These are phyloP conservation scores for Trichosporon inkin DNA, from an alignment of 1,284 basidiomycete species.

Conservation along the genomic window DNA sequence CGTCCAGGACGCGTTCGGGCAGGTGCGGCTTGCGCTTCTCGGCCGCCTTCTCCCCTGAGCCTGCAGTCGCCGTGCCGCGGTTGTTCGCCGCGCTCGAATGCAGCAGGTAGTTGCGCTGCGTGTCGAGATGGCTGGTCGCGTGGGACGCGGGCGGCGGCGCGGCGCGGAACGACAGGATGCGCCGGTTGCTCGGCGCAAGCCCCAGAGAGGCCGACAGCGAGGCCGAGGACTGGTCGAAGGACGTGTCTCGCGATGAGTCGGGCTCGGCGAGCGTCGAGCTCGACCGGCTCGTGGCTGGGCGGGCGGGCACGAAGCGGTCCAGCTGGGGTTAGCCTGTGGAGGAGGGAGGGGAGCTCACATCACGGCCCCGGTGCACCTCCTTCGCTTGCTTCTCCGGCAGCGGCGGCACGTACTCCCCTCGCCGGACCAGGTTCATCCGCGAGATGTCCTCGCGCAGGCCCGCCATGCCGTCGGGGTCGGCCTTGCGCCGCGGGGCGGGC, in stretches of 20 bases:
- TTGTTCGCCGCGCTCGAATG: constrained; percentile 33
- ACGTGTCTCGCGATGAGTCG: constrained; percentile 32
- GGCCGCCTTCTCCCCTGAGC: constrained; percentile 16
- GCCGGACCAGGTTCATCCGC: constrained; percentile 40
- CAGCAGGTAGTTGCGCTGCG: constrained; percentile 43
- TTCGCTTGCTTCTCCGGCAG: constrained; percentile 11
- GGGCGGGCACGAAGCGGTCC: constrained; percentile 49
- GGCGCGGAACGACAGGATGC: constrained; percentile 47
- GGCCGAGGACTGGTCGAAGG: constrained; percentile 27
- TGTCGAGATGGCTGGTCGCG: constrained; percentile 45
- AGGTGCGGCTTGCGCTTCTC: constrained; percentile 54
- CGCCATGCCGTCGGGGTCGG: constrained; percentile 22
- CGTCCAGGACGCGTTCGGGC: constrained; percentile 90
- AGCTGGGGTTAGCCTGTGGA: constrained; percentile 28
- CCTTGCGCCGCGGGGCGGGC: constrained; percentile 10
- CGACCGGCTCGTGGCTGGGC: constrained; percentile 34
- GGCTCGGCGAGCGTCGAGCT: constrained; percentile 33
- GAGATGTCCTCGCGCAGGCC: constrained; percentile 41
- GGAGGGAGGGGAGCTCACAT: constrained; percentile 10
- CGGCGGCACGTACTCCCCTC: constrained; percentile 18
- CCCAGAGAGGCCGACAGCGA: constrained; percentile 36
- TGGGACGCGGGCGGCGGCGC: constrained; percentile 45
- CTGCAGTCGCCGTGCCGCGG: constrained; percentile 25
- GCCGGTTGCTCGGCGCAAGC: constrained; percentile 30
- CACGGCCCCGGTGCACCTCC: constrained; percentile 17